Evolutionary conservation across 768 basidiomycete genomes (phyloP), one percentile per base, ranked within the genome.

Genomic region (Mycena amicta): DNA sequence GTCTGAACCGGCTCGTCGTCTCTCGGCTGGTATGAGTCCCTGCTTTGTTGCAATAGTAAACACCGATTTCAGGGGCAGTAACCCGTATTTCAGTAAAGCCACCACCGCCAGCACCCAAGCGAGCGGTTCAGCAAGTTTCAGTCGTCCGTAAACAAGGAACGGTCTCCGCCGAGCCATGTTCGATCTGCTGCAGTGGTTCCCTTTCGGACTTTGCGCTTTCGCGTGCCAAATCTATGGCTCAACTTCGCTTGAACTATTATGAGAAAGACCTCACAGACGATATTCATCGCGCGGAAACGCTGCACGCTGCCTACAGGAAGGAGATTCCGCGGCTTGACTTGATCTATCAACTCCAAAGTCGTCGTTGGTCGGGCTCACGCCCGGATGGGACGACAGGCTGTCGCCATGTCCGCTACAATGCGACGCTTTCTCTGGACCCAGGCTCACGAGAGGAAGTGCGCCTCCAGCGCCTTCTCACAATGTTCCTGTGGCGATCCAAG

Each of bases 401-500:
- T 27, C 47, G 12, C 16, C 57, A 54, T 29, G 54, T 53, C 3
- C 59, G 62, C 25, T 63, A 57, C 25, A 45, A 59, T 27, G 16
- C 55, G 3, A 45, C 49, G 27, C 2, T 46, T 4, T 39, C n/a
- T 23, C 51, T 49, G 1, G 28, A 45, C 27, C 45, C 56, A 12
- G 57, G 45, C 26, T 59, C 55, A n/a, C 37, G 53, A 3, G 62
- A 63, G 27, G 55, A 54, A 53, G 50, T 56, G 18, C 62, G 62
- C 22, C 33, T 59, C 2, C 50, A 52, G 3, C 53, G 55, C 15
- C 28, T 56, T 15, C 20, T 59, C 20, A 50, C 33, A 30, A 28
- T 45, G 3, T 49, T 63, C 15, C 29, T 50, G 41, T 29, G 23
- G 39, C 39, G 40, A 47, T 16, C 15, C 27, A 51, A 27, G 15